Evolutionary conservation across 495 filamentous ascomycete species (phyloP).

Genomic region (Aspergillus incahuasiensis): DNA sequence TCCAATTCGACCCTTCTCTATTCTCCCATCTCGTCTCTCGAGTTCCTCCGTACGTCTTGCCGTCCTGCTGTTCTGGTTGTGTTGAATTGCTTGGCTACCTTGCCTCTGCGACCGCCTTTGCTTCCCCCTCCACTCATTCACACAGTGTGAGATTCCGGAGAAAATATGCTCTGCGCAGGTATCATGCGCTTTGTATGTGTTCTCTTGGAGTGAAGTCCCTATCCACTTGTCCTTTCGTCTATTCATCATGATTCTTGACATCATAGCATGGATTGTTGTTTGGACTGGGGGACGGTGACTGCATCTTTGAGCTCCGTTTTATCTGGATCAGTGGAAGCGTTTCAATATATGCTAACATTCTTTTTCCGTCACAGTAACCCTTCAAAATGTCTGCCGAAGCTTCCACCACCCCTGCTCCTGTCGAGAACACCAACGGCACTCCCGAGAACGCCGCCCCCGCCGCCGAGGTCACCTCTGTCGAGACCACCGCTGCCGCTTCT

Average conservation of each 20-base stretch:
- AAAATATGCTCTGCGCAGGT: neutral
- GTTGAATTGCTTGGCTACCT: conserved; percentile 1
- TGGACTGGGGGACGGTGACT: neutral
- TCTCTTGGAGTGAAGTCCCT: neutral
- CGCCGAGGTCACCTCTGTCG: conserved; percentile 35
- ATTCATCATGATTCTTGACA: neutral
- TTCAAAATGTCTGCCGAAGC: conserved; percentile 46
- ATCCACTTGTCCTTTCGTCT: neutral
- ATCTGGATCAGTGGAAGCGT: neutral
- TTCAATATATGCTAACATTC: neutral
- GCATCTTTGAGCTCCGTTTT: neutral
- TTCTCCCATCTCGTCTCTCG: conserved; percentile 1
- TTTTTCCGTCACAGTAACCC: conserved; percentile 18
- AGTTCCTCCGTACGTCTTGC: conserved; percentile 13
- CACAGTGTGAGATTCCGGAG: neutral
- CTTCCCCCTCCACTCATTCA: neutral
- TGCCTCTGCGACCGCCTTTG: conserved; percentile 13
- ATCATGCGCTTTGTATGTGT: neutral
- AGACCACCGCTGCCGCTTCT: conserved; percentile 50
- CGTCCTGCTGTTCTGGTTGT: neutral
- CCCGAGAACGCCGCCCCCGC: conserved; percentile 37
- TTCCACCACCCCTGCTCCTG: conserved; percentile 34
- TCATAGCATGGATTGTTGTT: neutral
- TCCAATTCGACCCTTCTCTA: neutral
- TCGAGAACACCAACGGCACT: conserved; percentile 38